Conservation (phyloP, 768 basidiomycete species). For the Phanerochaete carnosa region DNA sequence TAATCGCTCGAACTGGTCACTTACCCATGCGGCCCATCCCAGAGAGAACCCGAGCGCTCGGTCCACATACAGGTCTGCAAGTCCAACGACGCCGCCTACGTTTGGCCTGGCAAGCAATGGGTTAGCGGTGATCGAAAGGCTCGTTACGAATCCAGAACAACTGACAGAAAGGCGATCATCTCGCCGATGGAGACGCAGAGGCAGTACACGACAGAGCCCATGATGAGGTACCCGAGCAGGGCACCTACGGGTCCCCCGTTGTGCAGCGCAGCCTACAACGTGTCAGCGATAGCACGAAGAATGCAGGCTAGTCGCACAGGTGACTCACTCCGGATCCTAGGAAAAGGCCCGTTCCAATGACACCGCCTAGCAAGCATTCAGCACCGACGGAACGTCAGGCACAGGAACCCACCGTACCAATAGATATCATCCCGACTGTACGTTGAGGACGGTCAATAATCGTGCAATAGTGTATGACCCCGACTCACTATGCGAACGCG, state of each 20-base stretch:
- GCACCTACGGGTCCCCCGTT: conserved; percentile 53
- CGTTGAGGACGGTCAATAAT: background rate
- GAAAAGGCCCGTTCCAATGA: conserved; percentile 40
- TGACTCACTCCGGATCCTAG: conserved; percentile 26
- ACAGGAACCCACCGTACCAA: conserved; percentile 11
- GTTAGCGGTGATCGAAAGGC: background rate
- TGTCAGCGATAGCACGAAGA: background rate
- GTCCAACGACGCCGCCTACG: conserved; percentile 30
- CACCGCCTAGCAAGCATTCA: conserved; percentile 20
- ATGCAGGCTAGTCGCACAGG: background rate
- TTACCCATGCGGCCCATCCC: conserved; percentile 47
- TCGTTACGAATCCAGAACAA: background rate
- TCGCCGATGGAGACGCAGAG: conserved; percentile 37
- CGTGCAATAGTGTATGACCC: background rate
- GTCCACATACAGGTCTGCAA: conserved; percentile 53
- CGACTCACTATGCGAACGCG: conserved; percentile 22
- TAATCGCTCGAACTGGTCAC: background rate
- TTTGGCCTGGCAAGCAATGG: conserved; percentile 19
- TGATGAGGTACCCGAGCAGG: conserved; percentile 44
- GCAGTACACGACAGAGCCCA: conserved; percentile 34
- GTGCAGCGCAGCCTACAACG: conserved; percentile 31
- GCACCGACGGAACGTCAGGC: too few relatives aligned
- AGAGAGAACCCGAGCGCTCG: conserved; percentile 41
- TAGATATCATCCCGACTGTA: conserved; percentile 27
- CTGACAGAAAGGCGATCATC: conserved; percentile 28